Evolutionary conservation across 129 eudicot species (phyloP), one percentile per base, ranked within the genome.

Genomic region (Saussurea involucrata): DNA sequence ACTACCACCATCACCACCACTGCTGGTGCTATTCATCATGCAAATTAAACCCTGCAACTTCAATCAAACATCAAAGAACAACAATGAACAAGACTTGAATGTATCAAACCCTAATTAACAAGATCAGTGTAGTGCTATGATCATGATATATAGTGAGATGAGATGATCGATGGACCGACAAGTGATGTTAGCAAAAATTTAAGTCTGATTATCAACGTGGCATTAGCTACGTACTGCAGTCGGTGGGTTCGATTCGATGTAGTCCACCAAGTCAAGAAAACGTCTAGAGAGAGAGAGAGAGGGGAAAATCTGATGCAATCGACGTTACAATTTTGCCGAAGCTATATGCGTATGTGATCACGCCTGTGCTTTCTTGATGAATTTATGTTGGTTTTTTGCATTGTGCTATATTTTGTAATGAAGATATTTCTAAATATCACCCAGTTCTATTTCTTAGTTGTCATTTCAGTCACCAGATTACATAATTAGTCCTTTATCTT

Each of bases 1-100:
- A 4, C 5, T 24, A 6, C 10, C n/a, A n/a, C n/a, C n/a, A n/a
- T n/a, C 8, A 15, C 73, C 66, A 31, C 74, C 17, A 29, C 9
- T 6, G 4, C 28, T 17, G 44, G 2, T 57, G 34, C 10, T 60
- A 31, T 36, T 61, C 76, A 78, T 71, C 49, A 68, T 77, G 82
- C 70, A 78, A 78, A n/a, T n/a, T n/a, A 42, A 76, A 44, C 12
- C 28, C 60, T 69, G 61, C 76, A 69, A 77, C 76, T 58, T 78
- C 58, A 69, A 77, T 32, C 69, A 68, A 49, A 55, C 29, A 24
- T 8, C 69, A 77, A 53, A 53, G 55, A 3, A 49, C 20, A 49
- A 3, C 15, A 61, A 74, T 12, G 73, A 76, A 4, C 36, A 65
- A 78, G 27, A 60, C 72, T 42, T 61, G 53, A 20, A 71, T 20